These are phyloP conservation scores for Coemansia umbellata DNA, from an alignment of 192 early-diverging fungal species.

Conservation along the genomic window DNA sequence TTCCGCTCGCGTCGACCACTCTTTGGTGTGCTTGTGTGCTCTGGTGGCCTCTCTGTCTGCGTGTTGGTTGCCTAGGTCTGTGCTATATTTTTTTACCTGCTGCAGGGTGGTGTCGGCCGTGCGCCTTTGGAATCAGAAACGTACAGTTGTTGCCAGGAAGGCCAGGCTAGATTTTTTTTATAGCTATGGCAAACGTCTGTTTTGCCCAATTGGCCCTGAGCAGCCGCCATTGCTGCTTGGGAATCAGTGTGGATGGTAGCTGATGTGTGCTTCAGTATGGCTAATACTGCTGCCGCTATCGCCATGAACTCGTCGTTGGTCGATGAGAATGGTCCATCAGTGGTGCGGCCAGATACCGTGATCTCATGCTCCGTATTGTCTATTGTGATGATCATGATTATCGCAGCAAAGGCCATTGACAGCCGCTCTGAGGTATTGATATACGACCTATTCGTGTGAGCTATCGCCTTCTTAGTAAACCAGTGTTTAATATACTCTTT, in stretches of 20 bases:
- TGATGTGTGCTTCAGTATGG: background rate
- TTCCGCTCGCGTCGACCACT: too few species aligned
- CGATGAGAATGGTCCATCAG: slow-evolving; percentile 6
- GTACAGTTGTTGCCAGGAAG: background rate
- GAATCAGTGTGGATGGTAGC: background rate
- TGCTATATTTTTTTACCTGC: background rate
- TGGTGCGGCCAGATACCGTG: background rate
- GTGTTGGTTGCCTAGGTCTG: too few species aligned
- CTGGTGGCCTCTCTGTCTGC: background rate
- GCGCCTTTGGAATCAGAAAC: background rate
- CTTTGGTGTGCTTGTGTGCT: too few species aligned
- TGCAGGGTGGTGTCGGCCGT: background rate
- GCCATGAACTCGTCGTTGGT: slow-evolving; percentile 9
- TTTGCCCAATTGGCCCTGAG: background rate
- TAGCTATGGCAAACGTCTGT: background rate
- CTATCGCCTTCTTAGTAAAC: too few species aligned
- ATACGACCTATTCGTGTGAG: too few species aligned
- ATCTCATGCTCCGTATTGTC: background rate
- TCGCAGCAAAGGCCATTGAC: background rate
- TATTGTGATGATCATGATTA: background rate
- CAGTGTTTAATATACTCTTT: too few species aligned
- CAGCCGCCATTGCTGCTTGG: background rate
- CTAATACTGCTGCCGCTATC: background rate
- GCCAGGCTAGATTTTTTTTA: background rate
- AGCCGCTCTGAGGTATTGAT: too few species aligned